phyloP scores from a whole-genome alignment of 2,329 filamentous ascomycete species.

The Botrytis sinoallii region DNA sequence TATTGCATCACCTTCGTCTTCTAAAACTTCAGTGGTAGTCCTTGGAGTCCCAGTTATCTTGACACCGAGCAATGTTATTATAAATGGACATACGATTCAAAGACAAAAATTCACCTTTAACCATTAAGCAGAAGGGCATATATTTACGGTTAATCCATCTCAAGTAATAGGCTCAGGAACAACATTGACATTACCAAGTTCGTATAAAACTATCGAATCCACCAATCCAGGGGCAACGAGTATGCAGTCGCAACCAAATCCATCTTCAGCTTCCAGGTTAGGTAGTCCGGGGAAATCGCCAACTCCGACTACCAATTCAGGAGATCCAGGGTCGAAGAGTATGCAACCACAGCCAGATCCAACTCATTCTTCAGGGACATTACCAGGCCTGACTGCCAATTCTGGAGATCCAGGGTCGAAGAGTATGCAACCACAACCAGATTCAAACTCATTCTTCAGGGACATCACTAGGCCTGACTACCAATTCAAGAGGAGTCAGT shows the following conservation, averaged over 20 bases:
- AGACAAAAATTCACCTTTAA: constrained; percentile 11
- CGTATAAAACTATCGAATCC: background rate
- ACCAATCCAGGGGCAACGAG: background rate
- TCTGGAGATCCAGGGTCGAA: background rate
- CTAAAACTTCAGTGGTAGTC: constrained; percentile 20
- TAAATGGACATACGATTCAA: constrained; percentile 28
- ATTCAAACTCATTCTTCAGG: background rate
- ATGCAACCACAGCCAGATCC: background rate
- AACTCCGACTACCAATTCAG: background rate
- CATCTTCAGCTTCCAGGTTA: background rate
- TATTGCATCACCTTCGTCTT: background rate
- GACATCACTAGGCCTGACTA: background rate
- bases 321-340: too few species aligned
- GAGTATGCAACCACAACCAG: too few species aligned
- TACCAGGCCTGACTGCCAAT: background rate
- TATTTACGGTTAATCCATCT: constrained; percentile 33
- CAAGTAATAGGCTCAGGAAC: constrained; percentile 30
- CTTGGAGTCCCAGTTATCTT: constrained; percentile 27
- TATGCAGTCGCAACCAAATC: background rate
- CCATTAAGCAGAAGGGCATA: constrained; percentile 30
- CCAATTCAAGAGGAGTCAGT: background rate
- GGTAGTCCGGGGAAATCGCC: background rate
- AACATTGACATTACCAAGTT: constrained; percentile 27
- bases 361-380: background rate
- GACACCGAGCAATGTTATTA: constrained; percentile 26